phyloP scores from a whole-genome alignment of 2,329 filamentous ascomycete species.

The Penicillium crustosum region DNA sequence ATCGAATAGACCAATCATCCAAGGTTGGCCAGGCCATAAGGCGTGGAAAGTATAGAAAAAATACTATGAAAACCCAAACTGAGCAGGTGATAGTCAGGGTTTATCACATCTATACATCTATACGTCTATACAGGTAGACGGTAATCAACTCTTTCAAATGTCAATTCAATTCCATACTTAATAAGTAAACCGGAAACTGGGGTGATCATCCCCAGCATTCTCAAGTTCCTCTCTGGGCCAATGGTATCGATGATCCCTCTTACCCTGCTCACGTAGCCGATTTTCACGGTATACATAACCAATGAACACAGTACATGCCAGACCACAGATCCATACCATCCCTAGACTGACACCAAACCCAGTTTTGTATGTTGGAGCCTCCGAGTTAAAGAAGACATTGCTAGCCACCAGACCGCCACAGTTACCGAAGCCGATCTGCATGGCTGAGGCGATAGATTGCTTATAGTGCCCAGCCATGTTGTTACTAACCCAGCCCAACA shows the following conservation, averaged over 20 bases:
- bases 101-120: neutral
- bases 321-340: slow-evolving; percentile 37
- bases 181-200: slow-evolving; percentile 41
- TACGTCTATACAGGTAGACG: neutral
- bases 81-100: neutral
- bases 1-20: neutral
- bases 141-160: neutral
- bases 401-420: slow-evolving; percentile 38
- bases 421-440: slow-evolving; percentile 48
- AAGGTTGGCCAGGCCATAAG: neutral
- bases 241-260: slow-evolving; percentile 36
- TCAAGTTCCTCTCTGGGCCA: slow-evolving; percentile 38
- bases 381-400: slow-evolving; percentile 33
- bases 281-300: slow-evolving; percentile 41
- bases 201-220: slow-evolving; percentile 44
- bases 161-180: slow-evolving; percentile 1
- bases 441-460: slow-evolving; percentile 53
- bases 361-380: slow-evolving; percentile 31
- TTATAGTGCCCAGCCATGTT: slow-evolving; percentile 61
- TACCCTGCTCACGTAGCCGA: slow-evolving; percentile 33
- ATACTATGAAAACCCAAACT: neutral
- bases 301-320: slow-evolving; percentile 33
- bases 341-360: slow-evolving; percentile 32
- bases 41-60: neutral
- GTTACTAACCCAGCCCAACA: slow-evolving; percentile 58